Evolutionary conservation across 192 early-diverging fungal genomes (phyloP).

Genomic region (Coemansia sp.): DNA sequence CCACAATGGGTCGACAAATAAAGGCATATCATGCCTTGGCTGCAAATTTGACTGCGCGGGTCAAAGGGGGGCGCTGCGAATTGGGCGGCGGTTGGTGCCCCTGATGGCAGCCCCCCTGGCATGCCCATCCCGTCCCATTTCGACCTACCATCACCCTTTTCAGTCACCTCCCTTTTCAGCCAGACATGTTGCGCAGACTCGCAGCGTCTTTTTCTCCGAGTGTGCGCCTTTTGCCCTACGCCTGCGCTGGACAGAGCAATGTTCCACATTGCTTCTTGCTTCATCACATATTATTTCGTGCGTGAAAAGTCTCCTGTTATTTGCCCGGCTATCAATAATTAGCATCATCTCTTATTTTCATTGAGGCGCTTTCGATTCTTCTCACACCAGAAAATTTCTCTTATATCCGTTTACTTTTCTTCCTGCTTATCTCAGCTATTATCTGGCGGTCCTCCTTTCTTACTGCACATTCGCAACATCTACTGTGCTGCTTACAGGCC

Average conservation of each 20-base stretch:
- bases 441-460: not conserved
- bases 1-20: slow-evolving; percentile 17
- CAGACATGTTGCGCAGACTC: no score
- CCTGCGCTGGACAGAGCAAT: not conserved
- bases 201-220: no score
- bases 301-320: not conserved
- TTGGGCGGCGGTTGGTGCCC: no score
- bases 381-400: slow-evolving; percentile 16
- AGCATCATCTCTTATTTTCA: slow-evolving; percentile 16
- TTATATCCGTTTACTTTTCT: slow-evolving; percentile 9
- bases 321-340: slow-evolving; percentile 9
- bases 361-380: slow-evolving; percentile 20
- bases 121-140: not conserved
- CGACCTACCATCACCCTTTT: no score
- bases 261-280: slow-evolving; percentile 6
- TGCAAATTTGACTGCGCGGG: slow-evolving; percentile 10
- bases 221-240: no score
- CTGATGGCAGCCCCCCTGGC: no score
- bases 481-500: slow-evolving; percentile 11
- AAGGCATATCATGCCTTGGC: slow-evolving; percentile 12
- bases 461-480: slow-evolving; percentile 16
- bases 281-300: slow-evolving; percentile 5
- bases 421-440: slow-evolving; percentile 13
- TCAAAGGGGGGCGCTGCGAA: not conserved
- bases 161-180: no score